Base-by-base conservation (phyloP, 148 eudicot genomes). In the Linanthus parryae region DNA sequence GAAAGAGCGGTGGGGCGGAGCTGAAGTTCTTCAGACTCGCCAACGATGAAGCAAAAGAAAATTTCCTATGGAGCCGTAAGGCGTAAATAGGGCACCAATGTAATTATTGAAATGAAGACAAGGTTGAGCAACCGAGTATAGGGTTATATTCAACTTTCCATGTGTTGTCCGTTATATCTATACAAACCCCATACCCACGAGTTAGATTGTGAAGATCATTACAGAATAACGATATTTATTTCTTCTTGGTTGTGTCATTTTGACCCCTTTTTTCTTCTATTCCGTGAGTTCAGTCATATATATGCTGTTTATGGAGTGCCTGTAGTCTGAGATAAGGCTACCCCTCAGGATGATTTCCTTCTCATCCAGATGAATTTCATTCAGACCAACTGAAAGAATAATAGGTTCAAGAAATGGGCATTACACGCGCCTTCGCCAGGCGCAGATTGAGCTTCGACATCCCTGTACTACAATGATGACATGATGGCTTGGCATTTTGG, bases 61-160 rank as follows among this genome's bases (percentile, higher is more conserved):
- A 55, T 58, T 44, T 59, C 82, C 92, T 73, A 75, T 85, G 95
- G 71, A 81, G 79, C 84, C 82, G 88, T 70, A 83, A 91, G 95
- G 95, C 75, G 30, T 16, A 61, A 81, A 74, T 72, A 70, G 95
- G 97, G 50, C 65, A n/a, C n/a, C n/a, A 73, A 69, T 84, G 96
- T 79, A 79, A 81, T 74, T 72, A 79, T 63, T 55, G 48, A 52
- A 44, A 48, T 20, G 24, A 58, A 74, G 64, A 65, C 68, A 67
- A 71, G 66, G 59, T 48, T 43, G 57, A 48, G 34, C 36, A 23
- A 40, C 10, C 23, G 48, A 56, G 54, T 73, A 62, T 66, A 75
- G 70, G 74, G 39, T 52, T 21, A 33, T 40, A 30, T 62, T 55
- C 22, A 19, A 45, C 58, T 62, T 63, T 57, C 65, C 36, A 37